Base-by-base conservation (phyloP, 306 rosid species). In the Mimosa pudica region DNA sequence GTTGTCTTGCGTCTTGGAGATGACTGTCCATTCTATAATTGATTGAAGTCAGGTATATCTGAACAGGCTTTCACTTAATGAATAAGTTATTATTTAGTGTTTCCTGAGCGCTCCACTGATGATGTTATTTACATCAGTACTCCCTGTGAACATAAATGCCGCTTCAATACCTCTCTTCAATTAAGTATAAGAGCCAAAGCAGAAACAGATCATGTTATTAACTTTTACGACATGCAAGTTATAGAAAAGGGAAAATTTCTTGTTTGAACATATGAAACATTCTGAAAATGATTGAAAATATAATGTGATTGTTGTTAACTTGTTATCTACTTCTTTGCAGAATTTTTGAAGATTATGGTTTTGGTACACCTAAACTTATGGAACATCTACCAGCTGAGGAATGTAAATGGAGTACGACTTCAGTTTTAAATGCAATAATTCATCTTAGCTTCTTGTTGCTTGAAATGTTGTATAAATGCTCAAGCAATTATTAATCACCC, bases 331-430 rank as follows among this genome's bases (percentile, higher is more conserved):
- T 5, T 70, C 14, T 80, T 66, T 75, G 81, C 86, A 88, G 92
- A 82, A 10, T 18, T 41, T 68, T 76, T 88, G 80, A 90, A 82
- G 87, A 87, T 88, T 83, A 87, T 88, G 90, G 92, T 92, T 57
- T 10, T 24, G 55, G 57, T 46, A 20, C 90, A 89, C 45, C 87
- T 90, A 82, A 88, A 88, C 36, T 83, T 84, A 61, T 88, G 87
- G 88, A 86, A 20, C 89, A 89, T 84, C 74, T 90, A 65, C 88
- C 85, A 73, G 88, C 89, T 62, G 90, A 90, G 4, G 89, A 85
- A 79, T 90, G 88, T 82, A 92, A 87, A 86, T 54, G 66, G 88
- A 90, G 77, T 88, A 86, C 82, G 90, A 82, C 54, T 90, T 90
- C 76, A 89, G 87, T 80, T 67, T 76, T n/a, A 84, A 82, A 71